Evolutionary conservation across 1,284 basidiomycete species (phyloP).

Genomic region (Moesziomyces aphidis): DNA sequence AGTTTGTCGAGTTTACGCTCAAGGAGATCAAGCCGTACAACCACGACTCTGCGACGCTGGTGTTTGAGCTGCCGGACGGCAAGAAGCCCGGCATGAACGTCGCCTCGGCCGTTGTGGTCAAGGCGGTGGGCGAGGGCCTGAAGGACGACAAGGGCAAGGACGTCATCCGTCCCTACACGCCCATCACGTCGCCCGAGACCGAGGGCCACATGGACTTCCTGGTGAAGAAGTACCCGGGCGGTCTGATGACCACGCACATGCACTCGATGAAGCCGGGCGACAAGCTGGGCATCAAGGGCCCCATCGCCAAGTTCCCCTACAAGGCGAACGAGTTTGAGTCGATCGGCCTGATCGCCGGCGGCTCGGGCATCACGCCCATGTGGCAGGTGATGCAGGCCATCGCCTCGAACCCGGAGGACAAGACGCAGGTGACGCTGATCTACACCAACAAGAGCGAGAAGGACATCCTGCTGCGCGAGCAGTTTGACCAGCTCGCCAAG

Average conservation of each 20-base stretch:
- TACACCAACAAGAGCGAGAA: constrained; percentile 90
- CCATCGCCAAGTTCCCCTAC: constrained; percentile 65
- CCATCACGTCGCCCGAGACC: constrained; percentile 59
- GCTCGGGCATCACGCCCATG: constrained; percentile 76
- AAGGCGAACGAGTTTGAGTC: constrained; percentile 71
- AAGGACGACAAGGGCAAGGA: constrained; percentile 85
- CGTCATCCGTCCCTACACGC: constrained; percentile 76
- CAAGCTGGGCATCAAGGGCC: constrained; percentile 83
- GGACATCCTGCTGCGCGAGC: constrained; percentile 87
- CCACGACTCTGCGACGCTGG: constrained; percentile 87
- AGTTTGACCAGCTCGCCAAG: constrained; percentile 74
- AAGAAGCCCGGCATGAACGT: constrained; percentile 82
- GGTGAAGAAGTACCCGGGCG: constrained; percentile 76
- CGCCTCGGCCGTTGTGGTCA: constrained; percentile 72
- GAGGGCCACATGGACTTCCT: constrained; percentile 73
- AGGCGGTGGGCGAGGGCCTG: constrained; percentile 70
- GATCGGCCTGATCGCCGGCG: constrained; percentile 90
- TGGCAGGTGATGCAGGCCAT: constrained; percentile 68
- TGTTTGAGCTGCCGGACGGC: constrained; percentile 86
- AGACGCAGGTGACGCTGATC: constrained; percentile 92
- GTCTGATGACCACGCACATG: constrained; percentile 69
- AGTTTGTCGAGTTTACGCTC: constrained; percentile 83
- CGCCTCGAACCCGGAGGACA: constrained; percentile 76
- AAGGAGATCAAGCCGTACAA: constrained; percentile 89
- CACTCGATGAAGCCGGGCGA: constrained; percentile 79